Conservation (phyloP, 306 rosid genomes). For the Phaseolus lunatus region DNA sequence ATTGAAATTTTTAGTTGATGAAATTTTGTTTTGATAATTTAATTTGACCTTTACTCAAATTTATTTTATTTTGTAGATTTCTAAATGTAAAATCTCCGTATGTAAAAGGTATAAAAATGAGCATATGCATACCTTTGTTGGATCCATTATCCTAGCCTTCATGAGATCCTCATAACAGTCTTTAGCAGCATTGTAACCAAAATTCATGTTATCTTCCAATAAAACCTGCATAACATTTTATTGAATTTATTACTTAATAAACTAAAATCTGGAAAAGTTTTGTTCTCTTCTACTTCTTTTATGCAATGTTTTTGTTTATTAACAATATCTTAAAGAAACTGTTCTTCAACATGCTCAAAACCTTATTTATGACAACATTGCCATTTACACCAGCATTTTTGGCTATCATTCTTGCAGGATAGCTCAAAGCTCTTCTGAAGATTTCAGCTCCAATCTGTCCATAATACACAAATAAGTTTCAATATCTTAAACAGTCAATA, state of each 20-base stretch:
- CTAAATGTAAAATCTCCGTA: not conserved
- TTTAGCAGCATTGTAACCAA: conserved; percentile 88
- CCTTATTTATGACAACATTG: conserved; percentile 82
- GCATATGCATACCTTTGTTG: conserved; percentile 74
- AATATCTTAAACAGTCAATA: conserved; percentile 30
- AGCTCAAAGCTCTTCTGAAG: conserved; percentile 81
- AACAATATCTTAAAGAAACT: conserved; percentile 39
- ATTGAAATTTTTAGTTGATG: no score
- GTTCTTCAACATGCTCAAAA: conserved; percentile 49
- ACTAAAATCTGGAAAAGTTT: not conserved
- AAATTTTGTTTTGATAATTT: not conserved
- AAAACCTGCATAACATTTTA: conserved; percentile 65
- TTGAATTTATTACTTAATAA: conserved; percentile 36
- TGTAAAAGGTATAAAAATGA: conserved; percentile 32
- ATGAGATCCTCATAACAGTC: conserved; percentile 83
- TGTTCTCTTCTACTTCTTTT: no score
- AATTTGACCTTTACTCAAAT: not conserved
- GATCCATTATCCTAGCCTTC: conserved; percentile 91
- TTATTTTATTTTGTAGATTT: not conserved
- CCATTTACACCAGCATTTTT: conserved; percentile 96
- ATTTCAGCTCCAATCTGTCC: conserved; percentile 93
- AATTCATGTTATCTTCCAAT: conserved; percentile 53
- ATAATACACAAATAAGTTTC: conserved; percentile 16
- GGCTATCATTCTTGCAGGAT: conserved; percentile 83
- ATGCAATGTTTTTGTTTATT: no score